These are phyloP conservation scores for Paralagenidium karlingii DNA, from an alignment of 352 stramenopile species.

Conservation along the genomic window DNA sequence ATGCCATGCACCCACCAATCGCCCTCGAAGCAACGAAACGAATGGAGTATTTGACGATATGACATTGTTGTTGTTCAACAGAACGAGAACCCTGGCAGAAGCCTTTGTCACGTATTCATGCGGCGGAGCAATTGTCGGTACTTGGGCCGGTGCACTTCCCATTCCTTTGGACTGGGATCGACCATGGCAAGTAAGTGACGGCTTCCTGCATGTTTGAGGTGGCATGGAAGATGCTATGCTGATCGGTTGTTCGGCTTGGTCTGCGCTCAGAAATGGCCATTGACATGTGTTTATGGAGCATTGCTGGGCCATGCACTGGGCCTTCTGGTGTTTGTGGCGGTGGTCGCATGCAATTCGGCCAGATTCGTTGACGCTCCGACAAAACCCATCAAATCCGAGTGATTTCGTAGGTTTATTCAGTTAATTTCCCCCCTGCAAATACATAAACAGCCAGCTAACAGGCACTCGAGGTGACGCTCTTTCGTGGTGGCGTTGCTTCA, in stretches of 20 bases:
- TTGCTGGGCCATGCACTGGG: conserved; percentile 33
- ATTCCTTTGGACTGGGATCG: conserved; percentile 83
- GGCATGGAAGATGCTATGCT: not conserved
- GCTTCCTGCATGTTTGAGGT: not conserved
- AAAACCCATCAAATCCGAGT: too few species aligned
- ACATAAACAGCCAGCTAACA: too few species aligned
- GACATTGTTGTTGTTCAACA: conserved; percentile 7
- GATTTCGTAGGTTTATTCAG: too few species aligned
- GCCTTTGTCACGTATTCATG: conserved; percentile 31
- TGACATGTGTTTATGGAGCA: conserved; percentile 70
- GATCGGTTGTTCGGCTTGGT: too few species aligned
- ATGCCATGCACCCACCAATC: not conserved
- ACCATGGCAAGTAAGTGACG: conserved; percentile 63
- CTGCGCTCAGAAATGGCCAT: conserved; percentile 59
- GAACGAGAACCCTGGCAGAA: conserved; percentile 23
- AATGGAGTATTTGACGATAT: not conserved
- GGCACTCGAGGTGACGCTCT: too few species aligned
- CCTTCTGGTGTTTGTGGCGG: conserved; percentile 8
- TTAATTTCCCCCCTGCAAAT: too few species aligned
- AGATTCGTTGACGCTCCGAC: too few species aligned
- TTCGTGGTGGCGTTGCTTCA: too few species aligned
- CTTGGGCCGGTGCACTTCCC: conserved; percentile 59
- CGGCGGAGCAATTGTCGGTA: conserved; percentile 43
- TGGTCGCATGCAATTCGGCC: too few species aligned
- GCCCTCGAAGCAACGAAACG: not conserved